Percentiles rank a stretch among this genome's conserved stretches.
Conservation (phyloP, 2,329 filamentous ascomycete species). For the Colletotrichum australisinense region DNA sequence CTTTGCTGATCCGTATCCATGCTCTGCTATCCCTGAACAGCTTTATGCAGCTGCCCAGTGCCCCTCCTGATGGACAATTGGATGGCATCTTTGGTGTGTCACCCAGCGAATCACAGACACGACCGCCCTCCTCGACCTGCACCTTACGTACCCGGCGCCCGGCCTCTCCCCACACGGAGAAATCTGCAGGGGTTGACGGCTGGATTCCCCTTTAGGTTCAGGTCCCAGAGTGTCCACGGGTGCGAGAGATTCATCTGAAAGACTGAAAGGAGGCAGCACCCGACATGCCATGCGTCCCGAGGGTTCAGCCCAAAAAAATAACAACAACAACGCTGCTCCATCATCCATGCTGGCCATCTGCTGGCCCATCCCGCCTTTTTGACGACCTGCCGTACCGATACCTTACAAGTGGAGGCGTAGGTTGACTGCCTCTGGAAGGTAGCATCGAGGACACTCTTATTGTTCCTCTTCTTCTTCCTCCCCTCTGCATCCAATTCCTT, state of each 20-base stretch:
- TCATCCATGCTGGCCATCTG: background rate
- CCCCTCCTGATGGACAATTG: background rate
- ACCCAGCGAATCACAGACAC: constrained; percentile 20
- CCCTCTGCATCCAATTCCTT: background rate
- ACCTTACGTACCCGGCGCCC: constrained; percentile 11
- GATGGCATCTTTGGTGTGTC: background rate
- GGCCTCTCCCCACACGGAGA: constrained; percentile 32
- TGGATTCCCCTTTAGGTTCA: constrained; percentile 28
- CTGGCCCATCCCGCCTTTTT: constrained; percentile 8
- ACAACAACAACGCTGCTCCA: constrained; percentile 5
- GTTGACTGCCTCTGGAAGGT: too few relatives aligned
- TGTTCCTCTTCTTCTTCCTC: background rate
- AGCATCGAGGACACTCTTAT: background rate
- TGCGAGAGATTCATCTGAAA: constrained; percentile 27
- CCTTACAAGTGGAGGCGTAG: too few relatives aligned
- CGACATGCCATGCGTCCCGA: constrained; percentile 21
- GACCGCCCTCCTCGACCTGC: background rate
- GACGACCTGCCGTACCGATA: background rate
- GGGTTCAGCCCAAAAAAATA: constrained; percentile 17
- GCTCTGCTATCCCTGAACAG: too few relatives aligned
- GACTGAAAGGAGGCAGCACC: constrained; percentile 32
- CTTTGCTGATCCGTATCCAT: background rate
- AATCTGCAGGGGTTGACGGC: constrained; percentile 34
- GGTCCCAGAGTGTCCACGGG: background rate
- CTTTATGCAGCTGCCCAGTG: too few relatives aligned